Conservation (phyloP, 2,329 filamentous ascomycete genomes). For the Hypoxylon sp. region DNA sequence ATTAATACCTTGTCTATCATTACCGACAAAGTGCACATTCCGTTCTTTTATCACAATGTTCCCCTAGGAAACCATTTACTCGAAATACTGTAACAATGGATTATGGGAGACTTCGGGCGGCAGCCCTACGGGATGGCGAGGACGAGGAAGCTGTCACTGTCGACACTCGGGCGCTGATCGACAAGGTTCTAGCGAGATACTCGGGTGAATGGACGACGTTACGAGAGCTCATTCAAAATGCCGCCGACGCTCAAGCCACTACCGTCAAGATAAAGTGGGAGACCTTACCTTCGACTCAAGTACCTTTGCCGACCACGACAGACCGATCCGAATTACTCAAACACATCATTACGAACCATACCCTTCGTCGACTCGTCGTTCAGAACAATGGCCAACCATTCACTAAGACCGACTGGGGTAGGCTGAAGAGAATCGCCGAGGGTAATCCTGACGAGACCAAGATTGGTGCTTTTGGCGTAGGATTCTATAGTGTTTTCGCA, state of each 20-base stretch:
- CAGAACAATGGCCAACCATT: conserved; percentile 94
- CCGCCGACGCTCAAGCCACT: conserved; percentile 94
- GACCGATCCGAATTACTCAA: conserved; percentile 81
- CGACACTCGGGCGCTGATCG: conserved; percentile 95
- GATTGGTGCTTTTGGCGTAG: conserved; percentile 97
- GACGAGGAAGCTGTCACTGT: conserved; percentile 98
- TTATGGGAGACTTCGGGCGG: conserved; percentile 83
- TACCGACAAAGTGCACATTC: not conserved
- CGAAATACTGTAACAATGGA: conserved; percentile 67
- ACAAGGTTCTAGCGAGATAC: conserved; percentile 96
- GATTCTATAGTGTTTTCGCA: conserved; percentile 98
- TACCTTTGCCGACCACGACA: conserved; percentile 77
- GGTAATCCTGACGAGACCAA: conserved; percentile 99
- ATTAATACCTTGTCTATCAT: conserved; percentile 19
- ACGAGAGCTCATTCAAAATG: conserved; percentile 96
- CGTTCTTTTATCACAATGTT: conserved; percentile 33
- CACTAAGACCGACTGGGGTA: conserved; percentile 89
- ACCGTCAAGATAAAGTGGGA: conserved; percentile 94
- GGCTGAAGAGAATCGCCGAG: conserved; percentile 97
- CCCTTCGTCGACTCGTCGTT: conserved; percentile 87
- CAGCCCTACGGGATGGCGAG: conserved; percentile 86
- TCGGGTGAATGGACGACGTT: conserved; percentile 94
- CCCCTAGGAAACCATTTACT: conserved; percentile 22
- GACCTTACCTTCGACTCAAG: conserved; percentile 83
- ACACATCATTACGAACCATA: conserved; percentile 88